phyloP scores from a whole-genome alignment of 169 alveolate genomes.

The Cryptosporidium ubiquitum region DNA sequence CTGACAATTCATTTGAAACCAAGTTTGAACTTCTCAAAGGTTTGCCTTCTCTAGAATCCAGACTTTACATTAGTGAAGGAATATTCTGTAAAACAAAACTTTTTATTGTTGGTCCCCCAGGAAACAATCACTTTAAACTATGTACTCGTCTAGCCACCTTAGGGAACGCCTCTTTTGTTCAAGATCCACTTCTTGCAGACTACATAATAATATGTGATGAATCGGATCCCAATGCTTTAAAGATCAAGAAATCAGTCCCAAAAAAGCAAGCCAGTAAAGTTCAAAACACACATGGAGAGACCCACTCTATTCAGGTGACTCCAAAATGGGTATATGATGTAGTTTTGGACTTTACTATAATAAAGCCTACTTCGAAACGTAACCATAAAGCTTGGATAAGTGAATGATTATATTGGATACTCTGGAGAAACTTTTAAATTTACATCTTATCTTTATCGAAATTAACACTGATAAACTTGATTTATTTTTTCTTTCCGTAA shows the following conservation, averaged over 20 bases:
- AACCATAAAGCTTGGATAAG: constrained; percentile 72
- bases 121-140: constrained; percentile 36
- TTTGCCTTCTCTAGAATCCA: constrained; percentile 62
- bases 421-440: neutral
- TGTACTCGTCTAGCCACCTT: constrained; percentile 64
- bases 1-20: constrained; percentile 66
- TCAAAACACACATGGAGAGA: constrained; percentile 72
- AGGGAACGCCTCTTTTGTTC: constrained; percentile 69
- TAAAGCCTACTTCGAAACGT: constrained; percentile 64
- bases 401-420: neutral
- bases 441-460: neutral
- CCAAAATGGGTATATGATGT: constrained; percentile 72
- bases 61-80: constrained; percentile 63
- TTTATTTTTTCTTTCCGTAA: too few relatives aligned
- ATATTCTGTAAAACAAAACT: constrained; percentile 62
- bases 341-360: constrained; percentile 38
- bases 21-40: constrained; percentile 15
- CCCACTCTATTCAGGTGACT: constrained; percentile 66
- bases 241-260: constrained; percentile 59
- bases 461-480: neutral
- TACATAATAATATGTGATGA: constrained; percentile 68
- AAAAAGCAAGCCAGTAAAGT: constrained; percentile 70
- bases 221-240: constrained; percentile 18
- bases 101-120: constrained; percentile 45
- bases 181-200: constrained; percentile 55